Evolutionary conservation across 129 eudicot species (phyloP), one percentile per base, ranked within the genome.

Genomic region (Tagetes patula): DNA sequence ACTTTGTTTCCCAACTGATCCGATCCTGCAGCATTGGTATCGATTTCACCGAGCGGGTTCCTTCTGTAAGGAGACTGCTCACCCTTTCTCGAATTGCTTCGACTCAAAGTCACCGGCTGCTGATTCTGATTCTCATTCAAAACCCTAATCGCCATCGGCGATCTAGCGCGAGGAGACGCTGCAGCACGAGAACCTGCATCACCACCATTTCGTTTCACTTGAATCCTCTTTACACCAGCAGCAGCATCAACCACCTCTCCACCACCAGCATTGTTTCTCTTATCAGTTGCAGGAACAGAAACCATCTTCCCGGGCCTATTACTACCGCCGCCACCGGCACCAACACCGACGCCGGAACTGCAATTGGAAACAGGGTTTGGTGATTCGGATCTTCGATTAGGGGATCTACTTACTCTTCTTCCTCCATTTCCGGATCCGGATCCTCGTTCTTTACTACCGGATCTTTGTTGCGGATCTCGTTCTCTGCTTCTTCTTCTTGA

Each of bases 371-470:
- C 27, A 8, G 85, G 62, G 38, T 77, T 80, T 0, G 99, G 99
- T 5, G 97, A 90, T 49, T 95, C 96, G 20, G 96, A 90, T 87
- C 99, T 86, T 43, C 96, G 80, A n/a, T 77, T 86, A 3, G 99
- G 99, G 80, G 99, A 95, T 75, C 96, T 80, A 74, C 99, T 95
- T 45, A 95, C 96, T 79, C 99, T 87, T 61, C 84, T 50, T 43
- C 82, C 82, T 4, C 40, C n/a, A n/a, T n/a, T n/a, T n/a, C n/a
- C 58, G 31, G 5, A 43, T 13, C 78, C 82, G 11, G 47, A 60
- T 70, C 63, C 84, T 68, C 96, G 81, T 71, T 90, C 96, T 46
- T 89, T 77, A 62, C 96, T 87, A 1, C 87, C 91, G 4, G 96
- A 89, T 74, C 89, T 79, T 76, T 74, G 82, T 71, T 82, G 85